Evolutionary conservation across 75 land plant genomes (phyloP).

Genomic region (Picea sitchensis): DNA sequence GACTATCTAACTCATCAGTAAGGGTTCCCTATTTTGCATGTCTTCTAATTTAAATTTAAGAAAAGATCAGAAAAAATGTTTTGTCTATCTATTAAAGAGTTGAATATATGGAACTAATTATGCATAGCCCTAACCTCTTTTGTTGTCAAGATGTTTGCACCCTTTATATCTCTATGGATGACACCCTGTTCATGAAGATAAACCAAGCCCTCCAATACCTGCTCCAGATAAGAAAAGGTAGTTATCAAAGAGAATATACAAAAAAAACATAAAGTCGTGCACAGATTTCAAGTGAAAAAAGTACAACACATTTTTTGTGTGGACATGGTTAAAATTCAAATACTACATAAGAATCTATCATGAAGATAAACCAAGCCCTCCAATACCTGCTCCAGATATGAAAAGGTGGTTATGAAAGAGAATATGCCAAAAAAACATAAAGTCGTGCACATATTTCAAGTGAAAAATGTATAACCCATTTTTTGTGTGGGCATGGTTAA

Average conservation of each 20-base stretch:
- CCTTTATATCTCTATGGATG: conserved; percentile 96
- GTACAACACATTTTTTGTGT: neutral
- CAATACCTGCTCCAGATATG: conserved; percentile 51
- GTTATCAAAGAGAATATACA: neutral
- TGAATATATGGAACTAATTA: neutral
- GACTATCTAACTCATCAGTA: too few species aligned
- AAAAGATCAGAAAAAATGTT: neutral
- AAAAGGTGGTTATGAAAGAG: neutral
- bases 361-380: conserved; percentile 96
- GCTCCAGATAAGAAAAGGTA: neutral
- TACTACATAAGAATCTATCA: conserved; percentile 19
- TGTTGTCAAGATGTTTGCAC: conserved; percentile 96
- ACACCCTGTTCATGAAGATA: conserved; percentile 99
- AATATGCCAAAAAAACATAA: neutral
- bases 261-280: neutral
- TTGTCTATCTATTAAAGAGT: neutral
- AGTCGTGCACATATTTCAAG: neutral
- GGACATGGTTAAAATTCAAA: neutral
- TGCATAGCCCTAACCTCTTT: conserved; percentile 66
- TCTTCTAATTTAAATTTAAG: too few species aligned
- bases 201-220: conserved; percentile 96
- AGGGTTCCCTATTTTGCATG: too few species aligned
- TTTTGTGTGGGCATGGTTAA: neutral
- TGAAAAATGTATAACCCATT: neutral
- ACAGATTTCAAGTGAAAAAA: neutral